Base-by-base conservation (phyloP, 78 protist genomes). In the Neovahlkampfia damariscottae region DNA sequence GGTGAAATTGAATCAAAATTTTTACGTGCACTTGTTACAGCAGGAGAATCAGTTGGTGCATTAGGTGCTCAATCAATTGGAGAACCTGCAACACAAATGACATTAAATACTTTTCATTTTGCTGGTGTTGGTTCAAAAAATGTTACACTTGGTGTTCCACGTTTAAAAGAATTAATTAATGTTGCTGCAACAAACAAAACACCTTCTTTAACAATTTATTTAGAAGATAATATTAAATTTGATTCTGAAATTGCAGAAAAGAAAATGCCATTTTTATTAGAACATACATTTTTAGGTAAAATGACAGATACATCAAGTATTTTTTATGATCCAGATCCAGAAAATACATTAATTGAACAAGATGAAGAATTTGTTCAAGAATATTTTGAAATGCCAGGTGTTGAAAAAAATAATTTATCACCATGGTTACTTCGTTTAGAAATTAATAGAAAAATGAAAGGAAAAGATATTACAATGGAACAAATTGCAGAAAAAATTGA, bases 11-110 rank as follows among this genome's bases (percentile, higher is more conserved):
- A 84, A 38, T 8, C 10, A 8, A 72, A 82, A 6, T 98, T 91
- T 90, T 32, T 28, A 10, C 79, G 32, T 38, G 79, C 91, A 29
- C 0, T 28, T 30, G 88, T 78, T n/a, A 71, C 39, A 37, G 89
- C 92, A 30, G 84, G 87, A 28, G 92, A 89, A 58, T 75, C 80
- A 85, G 91, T 79, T 62, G 99, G 96, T 71, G 92, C 94, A 28
- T 76, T 96, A 8, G 99, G 98, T 0, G 98, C 98, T 19, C 99
- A 96, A 89, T 86, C 93, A 1, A 88, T 97, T 29, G 99, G 99
- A n/a, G 99, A 98, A 88, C 99, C 99, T 8, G 99, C 99, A 28
- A 98, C 99, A 32, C 99, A 98, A 85, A 97, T 98, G 99, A 98
- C 99, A 2, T 88, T 98, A 73, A 96, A 96, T 92, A 97, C 99